Conservation (phyloP, 805 yeast genomes). For the Saturnispora kantuleensis region DNA sequence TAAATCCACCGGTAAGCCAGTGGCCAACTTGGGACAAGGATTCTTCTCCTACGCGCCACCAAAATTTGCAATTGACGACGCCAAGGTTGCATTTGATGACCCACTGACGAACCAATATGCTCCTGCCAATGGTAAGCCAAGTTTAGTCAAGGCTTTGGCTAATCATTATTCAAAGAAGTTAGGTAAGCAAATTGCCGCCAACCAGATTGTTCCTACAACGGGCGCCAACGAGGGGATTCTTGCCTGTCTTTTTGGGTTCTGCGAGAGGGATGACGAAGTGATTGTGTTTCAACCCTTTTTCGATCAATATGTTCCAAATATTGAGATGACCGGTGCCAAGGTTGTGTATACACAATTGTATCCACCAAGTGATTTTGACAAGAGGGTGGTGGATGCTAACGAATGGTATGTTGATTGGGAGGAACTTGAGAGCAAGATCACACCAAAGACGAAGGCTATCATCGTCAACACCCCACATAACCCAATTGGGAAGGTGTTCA, state of each 20-base stretch:
- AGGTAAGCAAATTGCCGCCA: conserved; percentile 43
- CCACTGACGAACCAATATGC: conserved; percentile 88
- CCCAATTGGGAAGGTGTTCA: conserved; percentile 88
- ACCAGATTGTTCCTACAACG: conserved; percentile 73
- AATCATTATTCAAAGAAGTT: conserved; percentile 62
- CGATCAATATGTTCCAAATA: conserved; percentile 92
- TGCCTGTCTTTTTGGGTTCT: conserved; percentile 72
- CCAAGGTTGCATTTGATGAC: conserved; percentile 58
- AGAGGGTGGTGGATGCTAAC: conserved; percentile 58
- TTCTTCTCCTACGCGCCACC: conserved; percentile 96
- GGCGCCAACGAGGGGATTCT: conserved; percentile 97
- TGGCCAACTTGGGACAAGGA: conserved; percentile 91
- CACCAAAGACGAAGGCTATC: conserved; percentile 70
- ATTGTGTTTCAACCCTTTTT: conserved; percentile 95
- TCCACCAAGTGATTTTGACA: conserved; percentile 66
- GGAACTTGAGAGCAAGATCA: conserved; percentile 62
- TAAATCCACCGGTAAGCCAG: conserved; percentile 57
- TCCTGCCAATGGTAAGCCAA: conserved; percentile 79
- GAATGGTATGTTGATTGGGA: conserved; percentile 85
- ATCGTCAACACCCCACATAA: conserved; percentile 93
- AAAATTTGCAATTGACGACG: conserved; percentile 79
- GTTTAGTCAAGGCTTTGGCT: conserved; percentile 59
- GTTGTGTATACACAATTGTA: conserved; percentile 79
- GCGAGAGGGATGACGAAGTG: conserved; percentile 86
- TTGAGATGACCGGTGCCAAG: conserved; percentile 88